Evolutionary conservation across 2,329 filamentous ascomycete species (phyloP), one percentile per base, ranked within the genome.

Genomic region (Aspergillus unguis): DNA sequence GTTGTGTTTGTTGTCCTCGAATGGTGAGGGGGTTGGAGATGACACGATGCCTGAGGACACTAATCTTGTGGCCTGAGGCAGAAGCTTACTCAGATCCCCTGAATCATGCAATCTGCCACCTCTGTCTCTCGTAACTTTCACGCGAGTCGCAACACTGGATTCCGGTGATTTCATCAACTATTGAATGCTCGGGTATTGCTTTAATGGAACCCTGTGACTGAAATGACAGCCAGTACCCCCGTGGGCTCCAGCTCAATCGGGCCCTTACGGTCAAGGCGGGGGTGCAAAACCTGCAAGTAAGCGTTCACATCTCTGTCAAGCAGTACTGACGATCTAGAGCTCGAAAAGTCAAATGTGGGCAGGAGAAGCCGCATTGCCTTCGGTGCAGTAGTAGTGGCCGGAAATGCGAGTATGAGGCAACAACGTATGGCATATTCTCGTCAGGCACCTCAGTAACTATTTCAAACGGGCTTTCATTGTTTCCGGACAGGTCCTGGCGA

Each of bases 311-410:
- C 10, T 44, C 9, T 6, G 29, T 35, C 9, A 26, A 6, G 26
- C 2, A 10, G 44, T 23, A 5, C 48, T 61, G 38, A 62, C 5
- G 11, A 3, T 33, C 25, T 29, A 70, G 66, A 58, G 59, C 58
- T n/a, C 64, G 68, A 38, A 60, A 58, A 50, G 62, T 71, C 44
- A 71, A 71, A 48, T 72, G 70, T 42, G 69, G 67, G n/a, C 66
- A 72, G 46, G 63, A 65, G 48, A 70, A 65, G 48, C 69, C 68
- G 2, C 33, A 50, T 10, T 72, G 69, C 52, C 28, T 63, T 1
- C 63, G 65, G 36, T 72, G 69, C 52, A 62, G 57, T 4, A 68
- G 62, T 41, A 69, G 66, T 25, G 65, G 68, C 43, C 66, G 67
- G 35, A 63, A 63, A 23, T 72, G 70, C 54, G 67, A 70, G 28